These are phyloP conservation scores for Asterophora lycoperdoides DNA, from an alignment of 768 basidiomycete genomes.

Conservation along the genomic window DNA sequence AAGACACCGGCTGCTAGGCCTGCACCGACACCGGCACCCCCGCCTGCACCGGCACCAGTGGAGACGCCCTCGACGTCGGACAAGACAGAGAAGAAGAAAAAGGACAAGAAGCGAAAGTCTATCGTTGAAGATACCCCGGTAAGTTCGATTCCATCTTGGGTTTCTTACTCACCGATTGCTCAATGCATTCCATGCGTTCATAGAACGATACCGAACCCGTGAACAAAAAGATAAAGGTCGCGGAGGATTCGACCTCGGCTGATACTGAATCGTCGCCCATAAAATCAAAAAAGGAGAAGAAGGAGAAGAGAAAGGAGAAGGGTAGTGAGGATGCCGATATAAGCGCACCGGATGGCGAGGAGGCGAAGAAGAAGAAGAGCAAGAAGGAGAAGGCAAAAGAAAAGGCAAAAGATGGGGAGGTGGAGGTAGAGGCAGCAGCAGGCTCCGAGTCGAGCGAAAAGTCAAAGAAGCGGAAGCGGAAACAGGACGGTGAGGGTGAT, in stretches of 20 bases:
- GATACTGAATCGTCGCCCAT: constrained; percentile 12
- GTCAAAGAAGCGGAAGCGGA: constrained; percentile 20
- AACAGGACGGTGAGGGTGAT: constrained; percentile 5
- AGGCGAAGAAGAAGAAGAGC: constrained; percentile 19
- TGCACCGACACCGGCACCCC: constrained; percentile 4
- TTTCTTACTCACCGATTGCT: neutral
- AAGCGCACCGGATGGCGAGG: constrained; percentile 14
- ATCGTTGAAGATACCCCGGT: constrained; percentile 25
- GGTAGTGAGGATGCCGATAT: constrained; percentile 20
- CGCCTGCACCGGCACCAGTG: neutral
- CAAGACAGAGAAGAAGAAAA: constrained; percentile 31
- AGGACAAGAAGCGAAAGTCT: constrained; percentile 36
- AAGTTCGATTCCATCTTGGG: neutral
- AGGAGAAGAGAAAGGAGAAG: constrained; percentile 28
- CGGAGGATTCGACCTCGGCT: constrained; percentile 8
- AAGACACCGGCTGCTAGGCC: constrained; percentile 12
- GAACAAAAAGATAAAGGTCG: constrained; percentile 29
- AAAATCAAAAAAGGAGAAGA: constrained; percentile 17
- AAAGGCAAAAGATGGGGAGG: constrained; percentile 17
- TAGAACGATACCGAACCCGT: constrained; percentile 11
- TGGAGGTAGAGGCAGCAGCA: constrained; percentile 12
- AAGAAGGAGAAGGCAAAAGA: constrained; percentile 25
- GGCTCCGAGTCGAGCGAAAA: constrained; percentile 4
- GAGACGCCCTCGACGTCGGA: constrained; percentile 11
- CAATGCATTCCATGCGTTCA: neutral